phyloP scores from a whole-genome alignment of 2,329 filamentous ascomycete species.

The Aaosphaeria arxii region DNA sequence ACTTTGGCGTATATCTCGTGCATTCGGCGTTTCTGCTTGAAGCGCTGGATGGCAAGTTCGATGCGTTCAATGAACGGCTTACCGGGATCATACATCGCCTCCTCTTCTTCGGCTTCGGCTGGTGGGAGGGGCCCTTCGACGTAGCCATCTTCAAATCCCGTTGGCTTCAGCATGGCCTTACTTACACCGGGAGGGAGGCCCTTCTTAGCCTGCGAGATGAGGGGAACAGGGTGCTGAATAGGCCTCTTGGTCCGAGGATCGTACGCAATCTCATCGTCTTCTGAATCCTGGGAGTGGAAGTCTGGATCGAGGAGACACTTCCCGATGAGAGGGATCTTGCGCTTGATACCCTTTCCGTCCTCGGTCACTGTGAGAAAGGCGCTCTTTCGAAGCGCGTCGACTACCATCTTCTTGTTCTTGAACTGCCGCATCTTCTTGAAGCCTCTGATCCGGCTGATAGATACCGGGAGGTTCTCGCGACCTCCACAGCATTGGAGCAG shows the following conservation, averaged over 20 bases:
- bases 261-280: slow-evolving; percentile 26
- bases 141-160: slow-evolving; percentile 64
- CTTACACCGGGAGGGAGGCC: slow-evolving; percentile 32
- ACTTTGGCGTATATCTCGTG: slow-evolving; percentile 59
- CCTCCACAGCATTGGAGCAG: slow-evolving; percentile 41
- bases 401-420: slow-evolving; percentile 39
- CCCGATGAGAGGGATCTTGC: slow-evolving; percentile 39
- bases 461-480: slow-evolving; percentile 42
- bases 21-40: slow-evolving; percentile 72
- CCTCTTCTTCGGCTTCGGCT: slow-evolving; percentile 64
- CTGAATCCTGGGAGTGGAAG: slow-evolving; percentile 11
- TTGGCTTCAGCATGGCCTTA: slow-evolving; percentile 43
- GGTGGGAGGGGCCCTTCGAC: slow-evolving; percentile 77
- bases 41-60: slow-evolving; percentile 80
- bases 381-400: slow-evolving; percentile 41
- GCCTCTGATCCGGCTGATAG: slow-evolving; percentile 41
- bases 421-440: slow-evolving; percentile 48
- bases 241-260: slow-evolving; percentile 21
- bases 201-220: slow-evolving; percentile 26
- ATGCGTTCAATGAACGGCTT: slow-evolving; percentile 63
- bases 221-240: slow-evolving; percentile 17
- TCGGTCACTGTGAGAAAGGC: slow-evolving; percentile 40
- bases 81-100: slow-evolving; percentile 62
- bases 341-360: slow-evolving; percentile 42
- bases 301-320: slow-evolving; percentile 24